These are phyloP conservation scores for Hanseniaspora valbyensis DNA, from an alignment of 805 yeast genomes.

Conservation along the genomic window DNA sequence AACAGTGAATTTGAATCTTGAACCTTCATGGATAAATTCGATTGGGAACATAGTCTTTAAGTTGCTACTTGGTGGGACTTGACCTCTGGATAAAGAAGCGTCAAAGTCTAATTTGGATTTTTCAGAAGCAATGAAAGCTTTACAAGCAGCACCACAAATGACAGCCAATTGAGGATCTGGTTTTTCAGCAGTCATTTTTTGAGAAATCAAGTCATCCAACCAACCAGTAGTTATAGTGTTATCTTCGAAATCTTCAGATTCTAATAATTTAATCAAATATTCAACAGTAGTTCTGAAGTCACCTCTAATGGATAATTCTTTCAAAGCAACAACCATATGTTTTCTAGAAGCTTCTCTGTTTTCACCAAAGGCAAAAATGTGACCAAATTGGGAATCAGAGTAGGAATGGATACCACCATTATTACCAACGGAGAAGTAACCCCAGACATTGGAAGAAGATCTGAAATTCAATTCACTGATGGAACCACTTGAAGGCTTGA, in stretches of 20 bases:
- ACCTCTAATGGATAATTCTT: slow-evolving; percentile 93
- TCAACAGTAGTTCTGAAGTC: slow-evolving; percentile 98
- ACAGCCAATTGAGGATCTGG: slow-evolving; percentile 88
- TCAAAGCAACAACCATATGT: slow-evolving; percentile 97
- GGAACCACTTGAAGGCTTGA: slow-evolving; percentile 96
- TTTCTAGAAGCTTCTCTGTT: slow-evolving; percentile 95
- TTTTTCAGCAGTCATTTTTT: slow-evolving; percentile 90
- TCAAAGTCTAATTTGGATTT: slow-evolving; percentile 59
- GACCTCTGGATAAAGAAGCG: slow-evolving; percentile 83
- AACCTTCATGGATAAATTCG: slow-evolving; percentile 91
- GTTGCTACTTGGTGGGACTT: slow-evolving; percentile 72
- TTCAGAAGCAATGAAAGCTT: slow-evolving; percentile 72
- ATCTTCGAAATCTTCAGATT: slow-evolving; percentile 91
- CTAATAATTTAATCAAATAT: slow-evolving; percentile 84
- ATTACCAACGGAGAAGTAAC: slow-evolving; percentile 94
- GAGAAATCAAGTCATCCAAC: slow-evolving; percentile 91
- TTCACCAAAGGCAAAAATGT: slow-evolving; percentile 97
- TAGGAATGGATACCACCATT: slow-evolving; percentile 96
- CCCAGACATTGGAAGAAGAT: slow-evolving; percentile 98
- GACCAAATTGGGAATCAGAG: slow-evolving; percentile 98
- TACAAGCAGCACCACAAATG: slow-evolving; percentile 95
- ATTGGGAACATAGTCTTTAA: slow-evolving; percentile 82
- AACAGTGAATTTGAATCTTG: slow-evolving; percentile 86
- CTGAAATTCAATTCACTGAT: slow-evolving; percentile 93
- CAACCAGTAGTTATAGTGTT: slow-evolving; percentile 98